These are phyloP conservation scores for Penicillium fimorum DNA, from an alignment of 495 filamentous ascomycete species.

Conservation along the genomic window DNA sequence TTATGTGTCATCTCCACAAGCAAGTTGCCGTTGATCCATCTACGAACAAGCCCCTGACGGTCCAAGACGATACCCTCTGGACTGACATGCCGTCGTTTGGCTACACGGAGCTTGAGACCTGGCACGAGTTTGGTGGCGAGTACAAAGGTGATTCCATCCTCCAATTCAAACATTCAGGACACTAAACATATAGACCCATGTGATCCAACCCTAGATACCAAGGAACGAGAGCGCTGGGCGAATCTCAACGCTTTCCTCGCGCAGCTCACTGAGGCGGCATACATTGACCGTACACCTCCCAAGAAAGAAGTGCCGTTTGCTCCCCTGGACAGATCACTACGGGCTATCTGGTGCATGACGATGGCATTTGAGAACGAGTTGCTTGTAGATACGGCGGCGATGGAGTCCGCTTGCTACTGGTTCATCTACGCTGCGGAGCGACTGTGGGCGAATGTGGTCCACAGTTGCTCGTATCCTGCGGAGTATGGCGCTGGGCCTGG, in stretches of 20 bases:
- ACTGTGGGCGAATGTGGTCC: background rate
- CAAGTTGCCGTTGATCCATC: conserved; percentile 4
- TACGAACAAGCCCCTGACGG: conserved; percentile 2
- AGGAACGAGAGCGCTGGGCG: conserved; percentile 5
- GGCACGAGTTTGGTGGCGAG: conserved; percentile 5
- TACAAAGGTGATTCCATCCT: conserved; percentile 3
- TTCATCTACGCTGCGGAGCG: conserved; percentile 5
- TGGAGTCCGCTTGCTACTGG: conserved; percentile 8
- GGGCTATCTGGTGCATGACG: background rate
- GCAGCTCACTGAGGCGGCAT: conserved; percentile 3
- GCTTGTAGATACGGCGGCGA: conserved; percentile 2
- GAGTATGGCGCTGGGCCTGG: background rate
- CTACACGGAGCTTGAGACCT: conserved; percentile 2
- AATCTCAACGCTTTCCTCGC: conserved; percentile 10
- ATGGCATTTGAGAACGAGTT: conserved; percentile 7
- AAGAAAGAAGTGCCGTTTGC: background rate
- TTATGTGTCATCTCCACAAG: conserved; percentile 8
- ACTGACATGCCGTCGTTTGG: conserved; percentile 8
- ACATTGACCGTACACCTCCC: background rate
- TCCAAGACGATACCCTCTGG: conserved; percentile 6
- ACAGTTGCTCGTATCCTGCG: background rate
- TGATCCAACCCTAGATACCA: background rate
- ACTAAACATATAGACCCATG: conserved; percentile 4
- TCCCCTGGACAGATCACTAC: conserved; percentile 9
- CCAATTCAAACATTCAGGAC: background rate